These are phyloP conservation scores for Colletotrichum falcatum DNA, from an alignment of 2,329 filamentous ascomycete genomes.

Conservation along the genomic window DNA sequence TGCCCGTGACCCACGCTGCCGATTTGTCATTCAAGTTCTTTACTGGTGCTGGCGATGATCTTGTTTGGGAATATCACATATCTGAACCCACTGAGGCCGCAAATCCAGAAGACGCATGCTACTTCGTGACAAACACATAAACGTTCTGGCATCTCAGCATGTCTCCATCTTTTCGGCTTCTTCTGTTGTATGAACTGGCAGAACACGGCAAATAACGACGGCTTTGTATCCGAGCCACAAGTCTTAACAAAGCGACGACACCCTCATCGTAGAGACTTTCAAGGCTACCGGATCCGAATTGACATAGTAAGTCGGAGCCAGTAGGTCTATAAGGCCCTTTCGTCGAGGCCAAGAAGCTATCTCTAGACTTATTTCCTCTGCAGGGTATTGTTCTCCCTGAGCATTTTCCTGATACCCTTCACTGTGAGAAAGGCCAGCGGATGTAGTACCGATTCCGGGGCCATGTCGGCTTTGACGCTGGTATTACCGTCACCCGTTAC, in stretches of 20 bases:
- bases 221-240: background rate
- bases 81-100: background rate
- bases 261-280: background rate
- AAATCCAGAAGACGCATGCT: background rate
- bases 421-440: slow-evolving; percentile 10
- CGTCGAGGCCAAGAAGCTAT: background rate
- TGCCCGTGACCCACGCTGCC: background rate
- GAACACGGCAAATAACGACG: background rate
- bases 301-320: no score
- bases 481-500: background rate
- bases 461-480: background rate
- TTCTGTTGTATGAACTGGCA: background rate
- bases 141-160: background rate
- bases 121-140: background rate
- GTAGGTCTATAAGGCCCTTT: no score
- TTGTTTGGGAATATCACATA: background rate
- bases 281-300: no score
- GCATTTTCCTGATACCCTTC: slow-evolving; percentile 16
- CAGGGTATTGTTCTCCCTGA: background rate
- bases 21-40: background rate
- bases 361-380: background rate
- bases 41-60: background rate
- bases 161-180: background rate
- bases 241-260: background rate
- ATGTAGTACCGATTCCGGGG: background rate